phyloP scores from a whole-genome alignment of 1,284 basidiomycete genomes.

The Cerrena zonata region DNA sequence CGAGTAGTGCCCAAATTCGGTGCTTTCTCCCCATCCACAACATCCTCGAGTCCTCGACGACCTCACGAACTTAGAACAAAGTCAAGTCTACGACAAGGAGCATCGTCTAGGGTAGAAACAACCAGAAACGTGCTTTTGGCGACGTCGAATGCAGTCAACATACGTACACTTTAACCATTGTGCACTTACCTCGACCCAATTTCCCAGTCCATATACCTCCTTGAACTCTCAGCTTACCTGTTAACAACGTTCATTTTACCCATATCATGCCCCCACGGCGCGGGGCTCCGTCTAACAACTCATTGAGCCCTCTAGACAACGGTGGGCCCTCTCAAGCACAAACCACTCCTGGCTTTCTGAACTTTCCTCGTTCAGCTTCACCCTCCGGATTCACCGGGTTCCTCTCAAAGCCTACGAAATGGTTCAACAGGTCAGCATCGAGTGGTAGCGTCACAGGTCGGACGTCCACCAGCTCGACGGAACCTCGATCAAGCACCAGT shows the following conservation, averaged over 20 bases:
- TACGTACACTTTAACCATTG: not conserved
- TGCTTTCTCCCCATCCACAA: not conserved
- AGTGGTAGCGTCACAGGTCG: conserved; percentile 19
- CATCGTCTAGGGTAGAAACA: not conserved
- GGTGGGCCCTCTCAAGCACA: conserved; percentile 16
- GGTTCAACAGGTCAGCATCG: conserved; percentile 29
- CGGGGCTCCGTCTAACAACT: conserved; percentile 21
- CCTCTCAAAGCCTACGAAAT: conserved; percentile 29
- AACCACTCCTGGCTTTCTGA: conserved; percentile 20
- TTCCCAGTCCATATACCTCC: not conserved
- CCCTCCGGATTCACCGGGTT: conserved; percentile 28
- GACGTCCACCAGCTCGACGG: conserved; percentile 27
- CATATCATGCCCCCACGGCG: conserved; percentile 27
- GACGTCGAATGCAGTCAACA: not conserved
- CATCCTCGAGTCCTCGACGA: too few species aligned
- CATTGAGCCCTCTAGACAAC: conserved; percentile 25
- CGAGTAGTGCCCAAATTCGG: not conserved
- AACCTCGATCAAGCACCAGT: conserved; percentile 51
- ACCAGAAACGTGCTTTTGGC: not conserved
- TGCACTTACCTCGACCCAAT: not conserved
- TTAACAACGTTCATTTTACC: not conserved
- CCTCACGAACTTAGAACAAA: not conserved
- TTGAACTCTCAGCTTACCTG: not conserved
- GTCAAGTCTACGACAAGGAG: not conserved
- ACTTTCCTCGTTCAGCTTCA: conserved; percentile 26